phyloP scores from a whole-genome alignment of 805 yeast species.

The Wickerhamiella dianesei region DNA sequence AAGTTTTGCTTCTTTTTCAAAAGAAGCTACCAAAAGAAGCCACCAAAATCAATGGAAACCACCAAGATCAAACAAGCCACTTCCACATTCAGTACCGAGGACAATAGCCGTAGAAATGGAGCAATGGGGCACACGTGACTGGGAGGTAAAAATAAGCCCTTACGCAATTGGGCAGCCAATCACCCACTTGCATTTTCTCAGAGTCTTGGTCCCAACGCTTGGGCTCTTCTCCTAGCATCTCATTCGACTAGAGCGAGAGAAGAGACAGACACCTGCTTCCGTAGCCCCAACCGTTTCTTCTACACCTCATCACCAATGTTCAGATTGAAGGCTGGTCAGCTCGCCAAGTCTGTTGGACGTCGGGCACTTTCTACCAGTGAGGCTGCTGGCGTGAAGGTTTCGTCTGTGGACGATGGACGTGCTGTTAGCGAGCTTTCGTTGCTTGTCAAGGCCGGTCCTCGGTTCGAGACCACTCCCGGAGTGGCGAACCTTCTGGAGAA shows the following conservation, averaged over 20 bases:
- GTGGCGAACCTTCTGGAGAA: conserved; percentile 72
- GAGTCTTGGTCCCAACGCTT: neutral
- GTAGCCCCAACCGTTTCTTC: neutral
- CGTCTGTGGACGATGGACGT: conserved; percentile 38
- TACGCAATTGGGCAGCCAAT: neutral
- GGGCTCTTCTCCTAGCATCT: neutral
- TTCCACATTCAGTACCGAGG: too few relatives aligned
- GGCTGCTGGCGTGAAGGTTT: conserved; percentile 21
- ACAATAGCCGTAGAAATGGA: too few relatives aligned
- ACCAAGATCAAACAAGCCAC: too few relatives aligned
- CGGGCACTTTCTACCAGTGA: conserved; percentile 21
- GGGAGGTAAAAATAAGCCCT: neutral
- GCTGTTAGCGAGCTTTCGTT: conserved; percentile 65
- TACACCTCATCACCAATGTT: neutral
- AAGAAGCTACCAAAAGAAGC: too few relatives aligned
- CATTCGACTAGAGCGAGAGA: neutral
- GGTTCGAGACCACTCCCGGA: conserved; percentile 57
- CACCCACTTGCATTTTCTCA: conserved; percentile 1
- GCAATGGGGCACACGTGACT: too few relatives aligned
- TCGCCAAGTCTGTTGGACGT: conserved; percentile 8
- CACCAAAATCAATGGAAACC: too few relatives aligned
- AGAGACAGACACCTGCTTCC: neutral
- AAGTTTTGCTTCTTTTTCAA: too few relatives aligned
- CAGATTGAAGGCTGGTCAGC: conserved; percentile 5
- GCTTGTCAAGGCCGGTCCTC: conserved; percentile 69